Evolutionary conservation across 179 eudicot genomes (phyloP), one percentile per base, ranked within the genome.

Genomic region (Nepenthes alata): DNA sequence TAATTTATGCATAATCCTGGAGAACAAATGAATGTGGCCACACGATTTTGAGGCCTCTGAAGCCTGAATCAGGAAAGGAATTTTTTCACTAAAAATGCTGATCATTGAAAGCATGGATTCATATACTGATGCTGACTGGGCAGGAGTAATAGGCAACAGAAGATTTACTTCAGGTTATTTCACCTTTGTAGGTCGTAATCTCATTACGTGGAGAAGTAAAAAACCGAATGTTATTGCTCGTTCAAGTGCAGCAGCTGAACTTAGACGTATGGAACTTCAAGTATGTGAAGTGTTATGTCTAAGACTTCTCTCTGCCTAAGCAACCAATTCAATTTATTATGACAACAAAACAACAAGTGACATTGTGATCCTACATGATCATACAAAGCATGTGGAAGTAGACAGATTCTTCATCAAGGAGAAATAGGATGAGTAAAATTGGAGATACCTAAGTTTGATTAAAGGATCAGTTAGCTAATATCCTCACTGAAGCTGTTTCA

Each of bases 1-100:
- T 16, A 58, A 38, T 58, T 58, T 15, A 58, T 58, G 49, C 48
- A 58, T 41, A 14, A 38, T 6, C 50, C 62, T 5, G 13, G 10
- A 11, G 62, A 58, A 6, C 34, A 39, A 12, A 37, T 58, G 48
- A n/a, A 58, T 38, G 48, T 15, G 0, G 48, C 15, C 12, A 13
- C 15, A 2, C 3, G 50, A 58, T 58, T 12, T 39, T 41, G 37
- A 8, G 5, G 34, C 41, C 39, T 8, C 8, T 41, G 15, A 58
- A 58, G 3, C 5, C 37, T 4, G 2, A 1, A 6, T 9, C 11
- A 55, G 39, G 38, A 55, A 55, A 9, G 38, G 10, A 34, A 25
- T 16, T 9, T 55, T 25, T 54, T 54, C 35, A 6, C 36, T 0
- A 14, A 14, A 25, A 13, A 14, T 54, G 35, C 34, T n/a, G 58